Evolutionary conservation across 1,139 yeast species (phyloP), one percentile per base, ranked within the genome.

Genomic region (Yamadazyma songkhlaensis): DNA sequence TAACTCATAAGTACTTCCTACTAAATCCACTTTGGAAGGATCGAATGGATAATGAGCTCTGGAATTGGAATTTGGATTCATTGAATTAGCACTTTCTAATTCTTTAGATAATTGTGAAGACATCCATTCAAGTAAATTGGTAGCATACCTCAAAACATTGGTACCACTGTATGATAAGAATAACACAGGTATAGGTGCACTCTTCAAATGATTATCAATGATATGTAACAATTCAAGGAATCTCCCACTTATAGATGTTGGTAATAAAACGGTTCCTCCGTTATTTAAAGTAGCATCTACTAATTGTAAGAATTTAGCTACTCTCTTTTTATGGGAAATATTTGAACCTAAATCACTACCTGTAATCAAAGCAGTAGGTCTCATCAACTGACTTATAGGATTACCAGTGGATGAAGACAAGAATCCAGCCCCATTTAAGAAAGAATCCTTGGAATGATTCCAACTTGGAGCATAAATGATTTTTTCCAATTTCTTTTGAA

Each of bases 81-180:
- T 48, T 2, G 62, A 52, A 13, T 55, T 55, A 22, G 60, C 62
- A 37, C 56, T 66, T 49, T 87, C 96, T 92, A 96, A 88, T 37
- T 82, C 84, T 49, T 84, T 83, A 25, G 87, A 76, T 31, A 89
- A 74, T 21, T 80, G 74, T 1, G 90, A 77, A 0, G 95, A 81
- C 92, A 92, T 85, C 97, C 97, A 94, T 62, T 94, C 98, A 20
- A 90, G 63, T 81, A 92, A 84, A 41, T 88, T 84, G 13, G 89
- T 79, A 0, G 97, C 96, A 56, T 85, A 88, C 28, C 84, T 76
- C 46, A 92, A 63, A 2, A 86, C 76, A 53, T 92, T 81, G 1
- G 88, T 78, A 13, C 95, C 95, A 1, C 90, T 83, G 52, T 82
- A 83, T 3, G 95, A 81, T 22, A 86, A 63, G 46, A 88, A 73